A percentile compares a stretch with the other conserved stretches of the same genome.
Conservation (phyloP, 2,329 filamentous ascomycete species). For the Ophiocordyceps unilateralis region DNA sequence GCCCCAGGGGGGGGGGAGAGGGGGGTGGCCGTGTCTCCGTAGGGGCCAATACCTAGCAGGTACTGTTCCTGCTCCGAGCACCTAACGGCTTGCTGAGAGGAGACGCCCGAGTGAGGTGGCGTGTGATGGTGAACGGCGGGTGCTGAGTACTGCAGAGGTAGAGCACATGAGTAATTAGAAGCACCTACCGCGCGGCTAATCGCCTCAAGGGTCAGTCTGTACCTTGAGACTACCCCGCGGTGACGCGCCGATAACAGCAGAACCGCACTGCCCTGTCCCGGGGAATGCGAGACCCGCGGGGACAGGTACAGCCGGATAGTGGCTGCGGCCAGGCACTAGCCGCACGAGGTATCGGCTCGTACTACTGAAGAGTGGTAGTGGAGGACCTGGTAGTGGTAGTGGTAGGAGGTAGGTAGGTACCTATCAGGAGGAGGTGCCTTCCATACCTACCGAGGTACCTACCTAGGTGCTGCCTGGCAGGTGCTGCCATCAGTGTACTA, state of each 20-base stretch:
- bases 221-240: background rate
- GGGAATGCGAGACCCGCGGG: no score
- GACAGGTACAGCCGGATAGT: background rate
- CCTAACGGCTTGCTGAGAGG: background rate
- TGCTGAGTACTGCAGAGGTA: background rate
- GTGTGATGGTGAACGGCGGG: background rate
- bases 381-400: background rate
- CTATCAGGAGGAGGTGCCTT: no score
- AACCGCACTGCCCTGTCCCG: no score
- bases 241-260: background rate
- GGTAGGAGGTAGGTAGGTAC: background rate
- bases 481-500: no score
- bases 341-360: background rate
- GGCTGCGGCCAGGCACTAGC: background rate
- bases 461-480: no score
- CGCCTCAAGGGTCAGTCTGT: background rate
- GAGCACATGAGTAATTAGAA: background rate
- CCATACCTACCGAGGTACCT: no score
- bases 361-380: background rate
- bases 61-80: background rate
- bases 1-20: no score
- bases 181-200: background rate
- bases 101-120: no score
- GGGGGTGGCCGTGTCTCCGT: no score
- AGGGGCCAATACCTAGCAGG: background rate